Evolutionary conservation across 805 yeast species (phyloP), one percentile per base, ranked within the genome.

Genomic region (Ogataea angusta): DNA sequence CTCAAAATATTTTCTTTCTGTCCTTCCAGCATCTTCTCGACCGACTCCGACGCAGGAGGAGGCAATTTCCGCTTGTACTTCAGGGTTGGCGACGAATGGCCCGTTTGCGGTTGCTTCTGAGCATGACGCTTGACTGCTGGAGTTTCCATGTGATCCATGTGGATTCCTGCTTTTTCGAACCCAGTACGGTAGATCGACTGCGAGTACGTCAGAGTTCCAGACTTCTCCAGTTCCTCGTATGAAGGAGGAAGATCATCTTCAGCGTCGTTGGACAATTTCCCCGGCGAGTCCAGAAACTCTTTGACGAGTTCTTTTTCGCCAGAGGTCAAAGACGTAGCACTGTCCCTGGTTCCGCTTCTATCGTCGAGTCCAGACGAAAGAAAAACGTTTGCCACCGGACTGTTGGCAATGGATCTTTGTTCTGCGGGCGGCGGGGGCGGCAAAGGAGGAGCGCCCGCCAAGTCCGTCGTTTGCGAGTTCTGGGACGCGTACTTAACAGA

Each of bases 81-180:
- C n/a, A 47, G 37, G 12, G 40, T 34, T 10, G 32, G 22, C 10
- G 30, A 29, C 6, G 14, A 18, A 7, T 21, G 27, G 7, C 16
- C 17, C n/a, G 10, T 36, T 26, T 16, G n/a, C 5, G 32, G 7
- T 12, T 5, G 13, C 9, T 2, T 24, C 10, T n/a, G 6, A 24
- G 10, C 14, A 13, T n/a, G 8, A 10, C 8, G 14, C 14, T 12
- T 16, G 27, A n/a, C 47, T 9, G 10, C 27, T 15, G 46, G 45
- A 12, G 38, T 32, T 12, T 43, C 39, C 12, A 52, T 47, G 40
- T 60, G 61, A 36, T 59, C 59, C 45, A 60, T 34, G 25, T 60
- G 56, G 27, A 57, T 53, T 3, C 67, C 67, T 1, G 66, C 66
- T 43, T 62, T 62, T 43, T 62, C 67, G 42, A 62, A 62, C 7